phyloP scores from a whole-genome alignment of 2,329 filamentous ascomycete genomes.

The Biscogniauxia marginata region DNA sequence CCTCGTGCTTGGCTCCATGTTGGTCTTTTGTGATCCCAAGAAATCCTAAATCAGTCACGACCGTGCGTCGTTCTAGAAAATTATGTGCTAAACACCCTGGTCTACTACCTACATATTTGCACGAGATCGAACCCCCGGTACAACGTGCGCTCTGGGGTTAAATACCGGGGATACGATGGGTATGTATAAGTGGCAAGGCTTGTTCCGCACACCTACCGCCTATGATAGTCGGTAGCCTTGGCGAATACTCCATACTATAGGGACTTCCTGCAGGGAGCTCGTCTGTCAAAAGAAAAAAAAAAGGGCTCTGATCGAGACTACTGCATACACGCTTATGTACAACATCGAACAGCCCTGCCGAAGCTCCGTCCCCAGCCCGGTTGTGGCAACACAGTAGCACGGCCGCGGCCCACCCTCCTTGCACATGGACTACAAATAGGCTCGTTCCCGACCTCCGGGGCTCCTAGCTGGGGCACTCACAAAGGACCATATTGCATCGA shows the following conservation, averaged over 20 bases:
- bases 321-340: not conserved
- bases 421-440: not conserved
- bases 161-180: not conserved
- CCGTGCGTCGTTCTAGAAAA: not conserved
- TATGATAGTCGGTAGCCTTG: not conserved
- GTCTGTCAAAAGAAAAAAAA: not conserved
- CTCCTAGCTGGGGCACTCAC: not conserved
- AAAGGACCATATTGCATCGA: not conserved
- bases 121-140: too few relatives aligned
- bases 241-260: not conserved
- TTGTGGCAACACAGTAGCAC: not conserved
- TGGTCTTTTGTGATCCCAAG: not conserved
- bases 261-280: not conserved
- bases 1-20: not conserved
- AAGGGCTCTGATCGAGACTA: not conserved
- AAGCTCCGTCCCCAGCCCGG: not conserved
- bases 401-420: not conserved
- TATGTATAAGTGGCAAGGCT: not conserved
- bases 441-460: not conserved
- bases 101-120: not conserved
- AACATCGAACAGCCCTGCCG: not conserved
- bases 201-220: not conserved
- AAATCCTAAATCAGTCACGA: not conserved
- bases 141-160: too few relatives aligned
- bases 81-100: not conserved